A percentile compares a stretch with the other conserved stretches of the same genome.
These are phyloP conservation scores for Hansenula anomala DNA, from an alignment of 1,139 yeast genomes.

Conservation along the genomic window DNA sequence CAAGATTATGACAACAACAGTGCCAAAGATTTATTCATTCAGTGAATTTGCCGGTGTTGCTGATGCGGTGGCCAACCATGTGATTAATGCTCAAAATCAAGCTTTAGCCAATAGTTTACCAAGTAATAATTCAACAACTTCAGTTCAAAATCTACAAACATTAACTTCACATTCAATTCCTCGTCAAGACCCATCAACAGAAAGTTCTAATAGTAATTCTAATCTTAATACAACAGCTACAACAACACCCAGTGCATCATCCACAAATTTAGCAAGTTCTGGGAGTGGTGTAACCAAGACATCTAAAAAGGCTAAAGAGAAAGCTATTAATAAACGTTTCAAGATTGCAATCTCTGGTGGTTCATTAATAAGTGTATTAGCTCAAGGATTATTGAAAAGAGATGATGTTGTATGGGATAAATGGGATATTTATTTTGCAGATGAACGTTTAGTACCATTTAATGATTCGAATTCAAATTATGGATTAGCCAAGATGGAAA, in stretches of 20 bases:
- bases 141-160: conserved; percentile 3
- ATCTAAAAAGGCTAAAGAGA: conserved; percentile 35
- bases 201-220: not conserved
- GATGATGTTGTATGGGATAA: conserved; percentile 82
- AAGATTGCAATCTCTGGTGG: conserved; percentile 94
- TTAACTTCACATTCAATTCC: conserved; percentile 6
- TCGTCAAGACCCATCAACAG: not conserved
- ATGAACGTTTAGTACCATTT: conserved; percentile 91
- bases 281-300: no score
- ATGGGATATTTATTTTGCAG: conserved; percentile 97
- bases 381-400: conserved; percentile 76
- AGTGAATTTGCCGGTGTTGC: conserved; percentile 89
- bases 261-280: conserved; percentile 12
- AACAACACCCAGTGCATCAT: conserved; percentile 22
- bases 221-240: conserved; percentile 2
- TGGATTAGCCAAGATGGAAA: conserved; percentile 79
- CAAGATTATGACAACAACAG: conserved; percentile 93
- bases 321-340: conserved; percentile 59
- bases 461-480: conserved; percentile 80
- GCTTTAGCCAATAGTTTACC: conserved; percentile 19
- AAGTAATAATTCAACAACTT: conserved; percentile 6
- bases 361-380: conserved; percentile 76
- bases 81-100: conserved; percentile 71
- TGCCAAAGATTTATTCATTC: conserved; percentile 86
- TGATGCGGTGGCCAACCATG: conserved; percentile 89